These are phyloP conservation scores for Pichia heedii DNA, from an alignment of 805 yeast genomes.

Conservation along the genomic window DNA sequence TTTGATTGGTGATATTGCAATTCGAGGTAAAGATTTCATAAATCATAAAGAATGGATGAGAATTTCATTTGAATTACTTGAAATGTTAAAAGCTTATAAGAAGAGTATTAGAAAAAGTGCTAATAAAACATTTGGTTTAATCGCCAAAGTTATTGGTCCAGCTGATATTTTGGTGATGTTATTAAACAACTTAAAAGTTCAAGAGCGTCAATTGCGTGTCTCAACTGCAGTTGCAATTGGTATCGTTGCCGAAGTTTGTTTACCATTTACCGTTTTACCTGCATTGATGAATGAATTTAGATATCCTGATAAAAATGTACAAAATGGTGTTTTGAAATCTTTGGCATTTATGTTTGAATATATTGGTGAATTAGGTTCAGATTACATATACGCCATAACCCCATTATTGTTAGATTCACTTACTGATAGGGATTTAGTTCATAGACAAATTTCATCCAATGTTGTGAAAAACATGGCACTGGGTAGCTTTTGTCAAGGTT, in stretches of 20 bases:
- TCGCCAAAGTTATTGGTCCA: constrained; percentile 91
- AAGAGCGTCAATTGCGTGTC: constrained; percentile 92
- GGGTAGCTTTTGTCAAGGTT: constrained; percentile 64
- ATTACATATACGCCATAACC: constrained; percentile 70
- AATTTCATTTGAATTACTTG: constrained; percentile 82
- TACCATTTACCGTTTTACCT: constrained; percentile 89
- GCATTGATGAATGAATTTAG: constrained; percentile 93
- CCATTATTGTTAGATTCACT: constrained; percentile 84
- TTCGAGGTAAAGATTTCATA: constrained; percentile 67
- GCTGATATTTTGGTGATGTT: constrained; percentile 84
- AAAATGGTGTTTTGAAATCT: constrained; percentile 90
- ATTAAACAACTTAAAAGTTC: constrained; percentile 77
- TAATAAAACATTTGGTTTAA: constrained; percentile 81
- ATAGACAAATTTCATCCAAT: constrained; percentile 90
- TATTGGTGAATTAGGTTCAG: constrained; percentile 69
- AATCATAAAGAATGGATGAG: constrained; percentile 97
- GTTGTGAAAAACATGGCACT: constrained; percentile 76
- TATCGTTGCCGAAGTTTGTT: constrained; percentile 87
- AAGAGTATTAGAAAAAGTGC: constrained; percentile 77
- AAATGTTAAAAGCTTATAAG: constrained; percentile 74
- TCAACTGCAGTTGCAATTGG: constrained; percentile 98
- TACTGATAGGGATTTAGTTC: constrained; percentile 84
- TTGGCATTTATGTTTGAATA: constrained; percentile 89
- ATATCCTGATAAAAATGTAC: constrained; percentile 86
- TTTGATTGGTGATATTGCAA: constrained; percentile 76